These are phyloP conservation scores for Elaeis guineensis DNA, from an alignment of 176 grass and related monocot genomes.

Conservation along the genomic window DNA sequence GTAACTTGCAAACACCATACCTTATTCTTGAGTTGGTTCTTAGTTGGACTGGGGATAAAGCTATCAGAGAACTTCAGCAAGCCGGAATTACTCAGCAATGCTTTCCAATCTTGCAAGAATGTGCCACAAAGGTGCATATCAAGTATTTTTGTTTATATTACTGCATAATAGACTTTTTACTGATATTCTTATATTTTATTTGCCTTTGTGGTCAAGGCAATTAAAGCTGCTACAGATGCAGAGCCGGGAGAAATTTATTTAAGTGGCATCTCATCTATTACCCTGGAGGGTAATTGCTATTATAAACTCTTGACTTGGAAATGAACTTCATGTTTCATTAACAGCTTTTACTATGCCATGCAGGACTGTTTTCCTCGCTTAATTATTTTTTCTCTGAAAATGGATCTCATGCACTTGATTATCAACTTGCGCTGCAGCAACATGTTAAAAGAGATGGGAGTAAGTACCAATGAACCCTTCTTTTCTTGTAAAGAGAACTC, in stretches of 20 bases:
- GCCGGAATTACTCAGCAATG: slow-evolving; percentile 57
- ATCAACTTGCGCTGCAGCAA: slow-evolving; percentile 80
- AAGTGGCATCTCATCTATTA: slow-evolving; percentile 52
- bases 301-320: too few relatives aligned
- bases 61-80: slow-evolving; percentile 55
- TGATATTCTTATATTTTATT: neutral
- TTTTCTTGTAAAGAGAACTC: too few relatives aligned
- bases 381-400: slow-evolving; percentile 62
- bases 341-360: slow-evolving; percentile 13
- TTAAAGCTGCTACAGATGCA: slow-evolving; percentile 74
- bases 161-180: neutral
- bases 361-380: slow-evolving; percentile 88
- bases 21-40: slow-evolving; percentile 7
- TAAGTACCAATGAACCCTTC: slow-evolving; percentile 6
- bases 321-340: neutral
- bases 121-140: slow-evolving; percentile 68
- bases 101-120: slow-evolving; percentile 80
- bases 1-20: neutral
- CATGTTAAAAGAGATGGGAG: slow-evolving; percentile 68
- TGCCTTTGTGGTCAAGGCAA: slow-evolving; percentile 34
- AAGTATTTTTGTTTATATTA: neutral
- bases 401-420: slow-evolving; percentile 54
- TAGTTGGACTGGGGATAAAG: slow-evolving; percentile 90
- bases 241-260: slow-evolving; percentile 54
- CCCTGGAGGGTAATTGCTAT: slow-evolving; percentile 54